These are phyloP conservation scores for Penicillium sp. DNA, from an alignment of 2,329 filamentous ascomycete genomes.

Conservation along the genomic window DNA sequence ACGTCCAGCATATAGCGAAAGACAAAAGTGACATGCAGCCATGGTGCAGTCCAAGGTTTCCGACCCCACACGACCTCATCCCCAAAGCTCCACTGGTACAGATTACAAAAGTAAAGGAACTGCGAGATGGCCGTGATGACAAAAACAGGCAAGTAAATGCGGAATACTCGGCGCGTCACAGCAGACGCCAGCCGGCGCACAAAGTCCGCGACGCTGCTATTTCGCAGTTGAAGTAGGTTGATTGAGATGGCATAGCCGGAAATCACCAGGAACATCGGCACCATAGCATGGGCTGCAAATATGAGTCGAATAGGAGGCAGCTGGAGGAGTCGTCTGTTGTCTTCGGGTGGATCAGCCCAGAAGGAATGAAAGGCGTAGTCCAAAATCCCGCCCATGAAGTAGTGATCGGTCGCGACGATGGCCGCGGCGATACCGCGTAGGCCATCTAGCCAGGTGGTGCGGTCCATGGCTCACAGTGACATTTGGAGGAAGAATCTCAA, in stretches of 20 bases:
- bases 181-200: conserved; percentile 15
- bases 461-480: conserved; percentile 2
- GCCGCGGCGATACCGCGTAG: conserved; percentile 30
- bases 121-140: conserved; percentile 23
- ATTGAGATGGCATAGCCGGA: conserved; percentile 57
- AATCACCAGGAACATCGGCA: conserved; percentile 57
- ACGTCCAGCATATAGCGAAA: conserved; percentile 9
- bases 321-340: conserved; percentile 26
- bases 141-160: conserved; percentile 32
- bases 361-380: conserved; percentile 23
- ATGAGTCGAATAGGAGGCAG: conserved; percentile 40
- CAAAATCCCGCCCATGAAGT: conserved; percentile 24
- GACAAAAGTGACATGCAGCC: conserved; percentile 10
- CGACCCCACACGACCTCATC: conserved; percentile 5
- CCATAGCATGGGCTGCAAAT: conserved; percentile 40
- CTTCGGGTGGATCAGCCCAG: conserved; percentile 22
- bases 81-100: conserved; percentile 13
- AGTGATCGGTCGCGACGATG: conserved; percentile 23
- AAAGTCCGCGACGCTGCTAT: conserved; percentile 5
- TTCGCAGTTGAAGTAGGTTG: conserved; percentile 46
- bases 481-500: neutral
- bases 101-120: conserved; percentile 18
- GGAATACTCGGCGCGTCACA: conserved; percentile 29
- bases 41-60: conserved; percentile 12
- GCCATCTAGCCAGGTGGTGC: conserved; percentile 27